Percentiles rank a stretch among this genome's conserved stretches.
Evolutionary conservation across 805 yeast genomes (phyloP).

Genomic region (Candida taoyuanica): DNA sequence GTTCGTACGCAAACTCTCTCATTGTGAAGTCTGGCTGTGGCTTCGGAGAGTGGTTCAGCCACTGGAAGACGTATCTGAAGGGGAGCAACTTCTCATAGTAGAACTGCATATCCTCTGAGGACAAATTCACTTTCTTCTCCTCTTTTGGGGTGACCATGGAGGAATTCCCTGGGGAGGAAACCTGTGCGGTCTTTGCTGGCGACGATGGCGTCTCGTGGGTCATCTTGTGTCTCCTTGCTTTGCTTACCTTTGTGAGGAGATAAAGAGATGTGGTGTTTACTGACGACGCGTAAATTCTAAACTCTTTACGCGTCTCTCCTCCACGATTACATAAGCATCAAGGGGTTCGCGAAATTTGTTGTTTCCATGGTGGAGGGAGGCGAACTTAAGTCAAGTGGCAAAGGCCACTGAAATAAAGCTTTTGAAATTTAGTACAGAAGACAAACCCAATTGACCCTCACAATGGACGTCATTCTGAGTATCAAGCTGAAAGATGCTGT

Average conservation of each 20-base stretch:
- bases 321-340: background rate
- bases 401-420: background rate
- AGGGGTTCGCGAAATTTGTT: background rate
- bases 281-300: conserved; percentile 1
- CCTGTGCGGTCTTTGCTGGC: too few relatives aligned
- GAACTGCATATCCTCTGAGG: conserved; percentile 59
- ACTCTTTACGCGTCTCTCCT: background rate
- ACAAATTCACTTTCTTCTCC: conserved; percentile 11
- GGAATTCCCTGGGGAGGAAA: conserved; percentile 1
- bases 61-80: conserved; percentile 70
- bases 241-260: too few relatives aligned
- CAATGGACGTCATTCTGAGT: conserved; percentile 89
- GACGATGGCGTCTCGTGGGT: too few relatives aligned
- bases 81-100: conserved; percentile 73
- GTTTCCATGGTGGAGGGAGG: conserved; percentile 4
- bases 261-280: too few relatives aligned
- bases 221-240: conserved; percentile 11
- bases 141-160: background rate
- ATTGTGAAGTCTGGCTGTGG: conserved; percentile 74
- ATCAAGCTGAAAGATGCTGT: conserved; percentile 78
- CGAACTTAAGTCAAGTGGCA: background rate
- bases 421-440: background rate
- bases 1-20: conserved; percentile 92
- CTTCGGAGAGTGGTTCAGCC: conserved; percentile 84
- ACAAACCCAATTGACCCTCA: conserved; percentile 1